phyloP scores from a whole-genome alignment of 345 rosid species.

The Sapria himalayana region DNA sequence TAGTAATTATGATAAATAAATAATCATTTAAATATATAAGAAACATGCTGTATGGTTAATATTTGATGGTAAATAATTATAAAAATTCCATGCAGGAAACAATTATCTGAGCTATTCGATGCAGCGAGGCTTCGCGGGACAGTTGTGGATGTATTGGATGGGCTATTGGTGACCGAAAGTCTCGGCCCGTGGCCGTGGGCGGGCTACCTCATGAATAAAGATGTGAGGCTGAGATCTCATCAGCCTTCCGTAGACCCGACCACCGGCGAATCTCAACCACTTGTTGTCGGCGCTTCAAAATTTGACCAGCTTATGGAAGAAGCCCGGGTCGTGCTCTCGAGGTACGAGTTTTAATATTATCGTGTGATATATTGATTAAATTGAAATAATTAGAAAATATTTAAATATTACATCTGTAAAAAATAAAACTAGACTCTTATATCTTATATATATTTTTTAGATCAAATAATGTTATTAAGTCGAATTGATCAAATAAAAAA shows the following conservation, averaged over 20 bases:
- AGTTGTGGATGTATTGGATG: constrained; percentile 42
- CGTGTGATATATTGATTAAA: background rate
- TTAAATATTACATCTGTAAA: no score
- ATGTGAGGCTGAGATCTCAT: constrained; percentile 15
- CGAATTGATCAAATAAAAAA: no score
- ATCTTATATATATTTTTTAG: no score
- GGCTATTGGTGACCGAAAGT: constrained; percentile 53
- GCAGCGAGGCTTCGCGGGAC: constrained; percentile 29
- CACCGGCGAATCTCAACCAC: no score
- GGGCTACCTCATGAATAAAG: constrained; percentile 55
- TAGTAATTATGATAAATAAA: no score
- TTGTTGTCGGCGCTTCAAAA: constrained; percentile 21
- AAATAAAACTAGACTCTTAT: no score
- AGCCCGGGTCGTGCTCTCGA: constrained; percentile 49
- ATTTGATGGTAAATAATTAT: no score
- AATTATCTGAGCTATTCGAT: constrained; percentile 45
- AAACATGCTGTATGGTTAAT: no score
- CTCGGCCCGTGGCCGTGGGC: constrained; percentile 73
- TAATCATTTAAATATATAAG: no score
- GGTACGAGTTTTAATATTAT: constrained; percentile 27
- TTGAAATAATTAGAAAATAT: background rate
- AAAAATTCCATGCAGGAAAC: constrained; percentile 70
- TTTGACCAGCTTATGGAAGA: constrained; percentile 65
- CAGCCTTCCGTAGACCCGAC: constrained; percentile 16
- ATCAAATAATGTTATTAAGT: no score